Percentiles rank a stretch among this genome's conserved stretches.
Conservation (phyloP, 129 eudicot genomes). For the Artemisia argyi region DNA sequence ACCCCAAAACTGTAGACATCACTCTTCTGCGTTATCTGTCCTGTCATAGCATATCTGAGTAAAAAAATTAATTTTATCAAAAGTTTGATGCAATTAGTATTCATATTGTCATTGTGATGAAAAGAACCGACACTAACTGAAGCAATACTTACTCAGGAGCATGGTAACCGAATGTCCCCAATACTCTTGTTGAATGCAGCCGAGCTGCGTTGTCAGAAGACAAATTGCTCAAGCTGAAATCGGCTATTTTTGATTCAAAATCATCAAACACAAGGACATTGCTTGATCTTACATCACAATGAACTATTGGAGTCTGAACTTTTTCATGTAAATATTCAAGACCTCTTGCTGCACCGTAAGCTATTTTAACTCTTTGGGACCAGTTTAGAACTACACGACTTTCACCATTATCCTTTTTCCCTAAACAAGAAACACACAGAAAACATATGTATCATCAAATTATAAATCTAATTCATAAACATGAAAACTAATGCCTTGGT, state of each 20-base stretch:
- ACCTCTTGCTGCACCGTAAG: slow-evolving; percentile 9
- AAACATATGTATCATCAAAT: not conserved
- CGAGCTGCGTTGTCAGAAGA: slow-evolving; percentile 50
- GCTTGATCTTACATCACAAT: slow-evolving; percentile 42
- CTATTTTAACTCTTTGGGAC: slow-evolving; percentile 36
- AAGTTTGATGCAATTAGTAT: slow-evolving; percentile 1
- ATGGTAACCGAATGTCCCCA: slow-evolving; percentile 50
- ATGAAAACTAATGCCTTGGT: not conserved
- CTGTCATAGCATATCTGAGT: slow-evolving; percentile 41
- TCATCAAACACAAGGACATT: slow-evolving; percentile 44
- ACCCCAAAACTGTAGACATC: slow-evolving; percentile 70
- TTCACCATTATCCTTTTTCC: slow-evolving; percentile 69
- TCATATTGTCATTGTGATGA: not conserved
- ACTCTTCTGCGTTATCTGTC: slow-evolving; percentile 42
- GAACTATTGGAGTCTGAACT: slow-evolving; percentile 38
- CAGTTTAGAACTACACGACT: slow-evolving; percentile 44
- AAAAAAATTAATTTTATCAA: slow-evolving; percentile 5
- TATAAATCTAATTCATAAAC: not conserved
- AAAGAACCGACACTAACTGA: not conserved
- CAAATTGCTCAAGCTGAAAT: slow-evolving; percentile 43
- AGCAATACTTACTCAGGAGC: slow-evolving; percentile 45
- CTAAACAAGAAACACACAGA: slow-evolving; percentile 26
- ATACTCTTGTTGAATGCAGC: slow-evolving; percentile 45
- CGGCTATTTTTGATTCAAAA: slow-evolving; percentile 41
- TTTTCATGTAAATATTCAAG: slow-evolving; percentile 47